These are phyloP conservation scores for Vitis hybrid DNA, from an alignment of 177 flowering plant species.

Conservation along the genomic window DNA sequence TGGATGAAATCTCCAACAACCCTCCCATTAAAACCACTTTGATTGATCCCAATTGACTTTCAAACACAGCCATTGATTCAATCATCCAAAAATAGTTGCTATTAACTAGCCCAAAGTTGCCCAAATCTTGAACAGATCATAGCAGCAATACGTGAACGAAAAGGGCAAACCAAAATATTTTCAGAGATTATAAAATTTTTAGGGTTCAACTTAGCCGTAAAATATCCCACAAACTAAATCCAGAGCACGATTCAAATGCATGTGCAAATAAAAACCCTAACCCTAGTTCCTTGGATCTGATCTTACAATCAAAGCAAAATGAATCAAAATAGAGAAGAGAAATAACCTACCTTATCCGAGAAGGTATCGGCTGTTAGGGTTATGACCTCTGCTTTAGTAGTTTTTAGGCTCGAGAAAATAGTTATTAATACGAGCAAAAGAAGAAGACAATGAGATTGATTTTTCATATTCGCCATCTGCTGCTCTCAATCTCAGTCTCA, in stretches of 20 bases:
- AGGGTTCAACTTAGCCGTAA: too few relatives aligned
- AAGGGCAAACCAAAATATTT: too few relatives aligned
- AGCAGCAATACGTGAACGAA: too few relatives aligned
- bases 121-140: too few relatives aligned
- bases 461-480: conserved; percentile 17
- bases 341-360: conserved; percentile 69
- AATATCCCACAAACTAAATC: background rate
- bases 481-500: too few relatives aligned
- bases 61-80: too few relatives aligned
- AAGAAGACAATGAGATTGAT: background rate
- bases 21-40: too few relatives aligned
- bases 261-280: background rate
- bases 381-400: conserved; percentile 61
- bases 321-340: background rate
- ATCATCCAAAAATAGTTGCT: too few relatives aligned
- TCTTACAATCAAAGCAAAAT: background rate
- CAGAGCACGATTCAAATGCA: background rate
- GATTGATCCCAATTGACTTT: too few relatives aligned
- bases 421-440: conserved; percentile 5
- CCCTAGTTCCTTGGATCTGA: background rate
- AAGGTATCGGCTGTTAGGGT: conserved; percentile 74
- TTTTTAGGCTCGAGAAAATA: conserved; percentile 2
- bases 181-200: too few relatives aligned
- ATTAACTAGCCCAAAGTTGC: too few relatives aligned
- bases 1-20: too few relatives aligned